Base-by-base conservation (phyloP, 176 grass and related monocot genomes). In the Musa beccarii region DNA sequence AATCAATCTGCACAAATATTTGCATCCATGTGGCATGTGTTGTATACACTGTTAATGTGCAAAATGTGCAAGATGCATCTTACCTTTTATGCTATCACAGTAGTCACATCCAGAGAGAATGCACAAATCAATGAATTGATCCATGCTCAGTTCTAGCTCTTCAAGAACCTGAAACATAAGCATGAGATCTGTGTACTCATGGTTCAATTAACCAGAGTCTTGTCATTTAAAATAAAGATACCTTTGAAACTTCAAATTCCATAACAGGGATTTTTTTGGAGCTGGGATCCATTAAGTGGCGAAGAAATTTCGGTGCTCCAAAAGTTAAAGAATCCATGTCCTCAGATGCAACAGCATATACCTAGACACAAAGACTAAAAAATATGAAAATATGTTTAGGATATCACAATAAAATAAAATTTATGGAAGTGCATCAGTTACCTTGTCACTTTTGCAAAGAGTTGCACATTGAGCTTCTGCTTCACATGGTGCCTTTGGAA, bases 71-170 rank as follows among this genome's bases (percentile, higher is more conserved):
- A 61, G 16, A 6, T 43, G 2, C 25, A 57, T 73, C 59, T 78
- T 49, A 90, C 93, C 93, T 97, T 63, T 97, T 74, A 97, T 97
- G 69, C 74, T 90, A 76, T 88, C 82, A 17, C 93, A 97, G 82
- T 97, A 97, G 76, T 97, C 93, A 62, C 93, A 93, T 85, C 93
- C 93, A 85, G 81, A 87, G 62, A 97, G 88, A 80, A 97, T 93
- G 71, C 93, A 97, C 14, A 97, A 82, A 73, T 97, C 93, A 59
- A 90, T 82, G 77, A 97, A 97, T 66, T 97, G 90, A 82, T 93
- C 93, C 93, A 97, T 97, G 7, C 85, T 87, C 43, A 97, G 74
- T 85, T 73, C 78, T 77, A 97, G 90, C 55, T 93, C 93, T 66
- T 89, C 90, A 79, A 97, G 73, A 82, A 97, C 93, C 93, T 97